Conservation (phyloP, 805 yeast species). For the Metschnikowia baotianmanensis region DNA sequence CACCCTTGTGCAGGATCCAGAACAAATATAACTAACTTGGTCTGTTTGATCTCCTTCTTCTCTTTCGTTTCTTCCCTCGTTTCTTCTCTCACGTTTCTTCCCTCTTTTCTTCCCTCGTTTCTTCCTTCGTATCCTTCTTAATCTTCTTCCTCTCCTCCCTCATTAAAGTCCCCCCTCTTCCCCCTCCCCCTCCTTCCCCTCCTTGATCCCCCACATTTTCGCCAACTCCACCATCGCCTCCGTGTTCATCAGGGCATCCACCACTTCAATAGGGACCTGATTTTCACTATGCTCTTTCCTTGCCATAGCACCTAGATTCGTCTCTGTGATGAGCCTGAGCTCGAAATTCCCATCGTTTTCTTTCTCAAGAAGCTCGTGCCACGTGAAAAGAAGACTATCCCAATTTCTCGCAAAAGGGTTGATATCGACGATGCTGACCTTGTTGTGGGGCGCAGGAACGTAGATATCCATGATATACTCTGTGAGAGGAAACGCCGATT, state of each 20-base stretch:
- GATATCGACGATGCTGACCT: conserved; percentile 73
- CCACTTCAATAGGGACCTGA: conserved; percentile 88
- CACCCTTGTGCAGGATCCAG: too few species aligned
- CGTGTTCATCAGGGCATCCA: conserved; percentile 75
- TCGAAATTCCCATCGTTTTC: conserved; percentile 40
- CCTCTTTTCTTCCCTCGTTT: too few species aligned
- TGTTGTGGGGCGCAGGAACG: conserved; percentile 68
- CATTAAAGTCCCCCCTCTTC: too few species aligned
- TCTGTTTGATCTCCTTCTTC: too few species aligned
- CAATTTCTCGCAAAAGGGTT: conserved; percentile 82
- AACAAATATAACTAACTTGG: too few species aligned
- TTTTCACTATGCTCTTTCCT: conserved; percentile 82
- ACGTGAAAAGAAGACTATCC: conserved; percentile 74
- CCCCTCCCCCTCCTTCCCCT: too few species aligned
- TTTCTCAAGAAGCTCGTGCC: conserved; percentile 66
- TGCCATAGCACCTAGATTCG: conserved; percentile 73
- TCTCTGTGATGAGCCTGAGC: conserved; percentile 64
- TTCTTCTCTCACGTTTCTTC: too few species aligned
- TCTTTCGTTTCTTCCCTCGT: too few species aligned
- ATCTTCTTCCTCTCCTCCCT: background rate
- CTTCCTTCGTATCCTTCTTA: too few species aligned
- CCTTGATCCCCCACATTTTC: conserved; percentile 46
- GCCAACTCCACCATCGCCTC: conserved; percentile 68
- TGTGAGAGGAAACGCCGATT: conserved; percentile 22
- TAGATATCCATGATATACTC: conserved; percentile 76